Evolutionary conservation across 23 red algal genomes (phyloP).

Genomic region (Agarophyton chilense): DNA sequence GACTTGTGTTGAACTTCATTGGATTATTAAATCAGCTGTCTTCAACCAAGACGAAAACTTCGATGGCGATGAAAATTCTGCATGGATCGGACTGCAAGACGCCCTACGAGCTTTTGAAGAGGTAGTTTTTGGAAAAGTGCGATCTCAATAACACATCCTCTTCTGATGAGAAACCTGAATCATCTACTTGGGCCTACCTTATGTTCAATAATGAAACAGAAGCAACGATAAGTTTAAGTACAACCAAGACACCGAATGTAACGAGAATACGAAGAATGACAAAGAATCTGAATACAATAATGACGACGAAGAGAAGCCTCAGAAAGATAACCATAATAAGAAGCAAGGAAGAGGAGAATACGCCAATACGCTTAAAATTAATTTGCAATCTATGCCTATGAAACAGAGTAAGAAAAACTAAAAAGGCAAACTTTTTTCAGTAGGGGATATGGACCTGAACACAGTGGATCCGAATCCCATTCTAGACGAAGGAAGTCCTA

Average conservation of each 20-base stretch:
- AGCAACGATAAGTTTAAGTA: too few relatives aligned
- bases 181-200: too few relatives aligned
- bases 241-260: too few relatives aligned
- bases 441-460: not conserved
- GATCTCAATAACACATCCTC: not conserved
- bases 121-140: not conserved
- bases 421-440: not conserved
- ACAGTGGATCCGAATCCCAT: slow-evolving; percentile 17
- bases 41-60: too few relatives aligned
- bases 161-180: not conserved
- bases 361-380: not conserved
- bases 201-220: not conserved
- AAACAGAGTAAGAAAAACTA: too few relatives aligned
- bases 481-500: not conserved
- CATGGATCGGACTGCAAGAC: not conserved
- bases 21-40: not conserved
- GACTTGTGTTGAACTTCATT: not conserved
- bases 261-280: too few relatives aligned
- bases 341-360: too few relatives aligned
- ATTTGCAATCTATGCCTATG: not conserved
- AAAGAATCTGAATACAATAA: too few relatives aligned
- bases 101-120: not conserved
- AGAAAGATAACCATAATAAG: too few relatives aligned
- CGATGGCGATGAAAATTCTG: not conserved
- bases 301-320: too few relatives aligned